Percentiles rank a stretch among this genome's conserved stretches.
Conservation (phyloP, 768 basidiomycete species). For the Albatrellus ellisii region DNA sequence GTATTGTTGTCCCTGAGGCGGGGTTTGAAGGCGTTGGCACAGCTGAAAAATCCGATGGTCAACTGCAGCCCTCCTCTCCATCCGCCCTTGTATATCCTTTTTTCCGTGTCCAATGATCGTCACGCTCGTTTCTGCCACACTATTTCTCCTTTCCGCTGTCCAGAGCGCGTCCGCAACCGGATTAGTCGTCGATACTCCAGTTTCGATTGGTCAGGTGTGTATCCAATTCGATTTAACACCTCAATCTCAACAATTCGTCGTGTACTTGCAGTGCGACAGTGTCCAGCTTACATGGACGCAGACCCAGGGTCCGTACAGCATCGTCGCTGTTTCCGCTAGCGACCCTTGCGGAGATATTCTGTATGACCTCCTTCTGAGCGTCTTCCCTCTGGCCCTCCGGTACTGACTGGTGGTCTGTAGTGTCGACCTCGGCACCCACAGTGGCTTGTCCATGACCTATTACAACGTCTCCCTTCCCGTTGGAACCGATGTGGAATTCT, state of each 20-base stretch:
- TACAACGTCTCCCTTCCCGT: conserved; percentile 35
- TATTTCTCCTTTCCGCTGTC: conserved; percentile 47
- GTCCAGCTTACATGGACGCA: conserved; percentile 38
- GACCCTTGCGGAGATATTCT: conserved; percentile 47
- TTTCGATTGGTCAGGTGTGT: conserved; percentile 39
- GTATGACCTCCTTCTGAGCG: conserved; percentile 27
- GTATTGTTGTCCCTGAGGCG: too few relatives aligned
- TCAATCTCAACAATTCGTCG: background rate
- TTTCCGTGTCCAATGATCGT: too few relatives aligned
- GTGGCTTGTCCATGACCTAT: conserved; percentile 25
- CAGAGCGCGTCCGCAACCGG: conserved; percentile 38
- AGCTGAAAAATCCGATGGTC: conserved; percentile 11
- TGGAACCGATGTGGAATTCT: conserved; percentile 36
- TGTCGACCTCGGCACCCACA: conserved; percentile 40
- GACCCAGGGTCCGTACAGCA: conserved; percentile 37
- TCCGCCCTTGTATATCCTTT: too few relatives aligned
- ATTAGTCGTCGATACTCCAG: conserved; percentile 39
- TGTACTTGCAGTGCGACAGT: conserved; percentile 34
- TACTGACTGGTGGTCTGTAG: conserved; percentile 22
- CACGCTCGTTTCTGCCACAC: conserved; percentile 63
- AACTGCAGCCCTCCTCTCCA: too few relatives aligned
- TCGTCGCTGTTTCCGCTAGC: conserved; percentile 36
- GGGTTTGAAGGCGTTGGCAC: conserved; percentile 16
- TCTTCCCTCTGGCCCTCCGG: background rate
- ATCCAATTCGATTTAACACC: background rate